These are phyloP conservation scores for Diaporthe nobilis DNA, from an alignment of 2,329 filamentous ascomycete species.

Conservation along the genomic window DNA sequence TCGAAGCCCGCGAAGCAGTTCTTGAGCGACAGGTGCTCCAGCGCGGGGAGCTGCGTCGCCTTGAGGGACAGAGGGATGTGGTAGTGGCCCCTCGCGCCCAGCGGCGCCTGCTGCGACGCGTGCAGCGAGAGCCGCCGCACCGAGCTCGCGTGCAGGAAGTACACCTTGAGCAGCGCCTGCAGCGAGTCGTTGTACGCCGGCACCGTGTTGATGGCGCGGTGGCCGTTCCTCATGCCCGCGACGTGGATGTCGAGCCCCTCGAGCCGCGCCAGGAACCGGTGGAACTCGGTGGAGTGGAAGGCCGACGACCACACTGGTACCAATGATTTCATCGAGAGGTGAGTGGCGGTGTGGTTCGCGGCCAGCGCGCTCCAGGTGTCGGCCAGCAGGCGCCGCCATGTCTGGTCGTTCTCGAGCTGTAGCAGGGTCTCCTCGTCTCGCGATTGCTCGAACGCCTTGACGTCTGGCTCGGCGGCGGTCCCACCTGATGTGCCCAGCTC, in stretches of 20 bases:
- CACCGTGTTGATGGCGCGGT: constrained; percentile 40
- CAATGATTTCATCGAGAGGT: constrained; percentile 36
- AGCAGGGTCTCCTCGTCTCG: constrained; percentile 38
- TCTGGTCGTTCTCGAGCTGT: constrained; percentile 40
- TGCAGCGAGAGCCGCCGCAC: constrained; percentile 36
- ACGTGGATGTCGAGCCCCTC: constrained; percentile 37
- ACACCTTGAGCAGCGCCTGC: constrained; percentile 40
- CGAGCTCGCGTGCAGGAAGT: constrained; percentile 40
- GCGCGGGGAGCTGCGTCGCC: constrained; percentile 39
- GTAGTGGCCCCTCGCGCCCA: constrained; percentile 38
- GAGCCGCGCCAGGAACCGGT: constrained; percentile 31
- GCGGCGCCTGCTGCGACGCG: constrained; percentile 39
- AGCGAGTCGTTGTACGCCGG: constrained; percentile 40
- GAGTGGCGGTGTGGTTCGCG: constrained; percentile 33
- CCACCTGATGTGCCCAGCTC: constrained; percentile 25
- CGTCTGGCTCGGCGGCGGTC: constrained; percentile 23
- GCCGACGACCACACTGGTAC: constrained; percentile 40
- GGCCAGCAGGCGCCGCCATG: constrained; percentile 39
- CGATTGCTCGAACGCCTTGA: constrained; percentile 35
- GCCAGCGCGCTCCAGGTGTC: constrained; percentile 39
- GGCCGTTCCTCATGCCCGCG: constrained; percentile 37
- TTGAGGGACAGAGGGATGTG: constrained; percentile 41
- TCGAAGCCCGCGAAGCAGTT: constrained; percentile 42
- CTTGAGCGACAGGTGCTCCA: constrained; percentile 37
- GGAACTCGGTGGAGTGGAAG: constrained; percentile 36